phyloP scores from a whole-genome alignment of 2,329 filamentous ascomycete species.

The Blastomyces emzantsi region DNA sequence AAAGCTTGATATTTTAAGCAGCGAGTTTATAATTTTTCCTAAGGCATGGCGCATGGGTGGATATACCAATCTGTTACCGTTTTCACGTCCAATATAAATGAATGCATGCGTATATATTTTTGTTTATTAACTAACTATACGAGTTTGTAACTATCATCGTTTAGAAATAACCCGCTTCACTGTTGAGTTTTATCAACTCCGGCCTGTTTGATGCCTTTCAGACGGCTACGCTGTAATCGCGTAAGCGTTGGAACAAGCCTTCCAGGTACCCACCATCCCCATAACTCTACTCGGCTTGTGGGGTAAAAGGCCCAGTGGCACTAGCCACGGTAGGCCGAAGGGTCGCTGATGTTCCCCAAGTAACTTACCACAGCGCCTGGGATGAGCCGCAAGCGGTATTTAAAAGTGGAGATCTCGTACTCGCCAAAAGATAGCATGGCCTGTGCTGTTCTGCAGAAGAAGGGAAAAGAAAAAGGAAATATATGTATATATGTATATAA shows the following conservation, averaged over 20 bases:
- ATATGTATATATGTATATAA: neutral
- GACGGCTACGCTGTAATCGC: neutral
- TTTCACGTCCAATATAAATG: neutral
- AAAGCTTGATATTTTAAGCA: neutral
- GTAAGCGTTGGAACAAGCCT: conserved; percentile 4
- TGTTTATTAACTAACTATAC: neutral
- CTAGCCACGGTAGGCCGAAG: neutral
- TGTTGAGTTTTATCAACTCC: neutral
- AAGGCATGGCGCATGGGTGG: conserved; percentile 1
- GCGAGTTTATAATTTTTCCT: neutral
- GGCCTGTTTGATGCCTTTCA: no score
- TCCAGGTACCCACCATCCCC: neutral
- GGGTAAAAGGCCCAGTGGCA: neutral
- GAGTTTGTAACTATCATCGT: neutral
- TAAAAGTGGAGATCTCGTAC: conserved; percentile 4
- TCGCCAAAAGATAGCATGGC: neutral
- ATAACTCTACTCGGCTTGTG: neutral
- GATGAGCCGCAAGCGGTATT: neutral
- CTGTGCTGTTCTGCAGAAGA: neutral
- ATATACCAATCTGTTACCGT: conserved; percentile 3
- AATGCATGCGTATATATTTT: neutral
- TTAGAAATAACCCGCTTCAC: neutral
- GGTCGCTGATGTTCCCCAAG: neutral
- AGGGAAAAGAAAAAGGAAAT: neutral
- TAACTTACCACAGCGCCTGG: neutral